Evolutionary conservation across 768 basidiomycete species (phyloP), one percentile per base, ranked within the genome.

Genomic region (Suillus hirtellus): DNA sequence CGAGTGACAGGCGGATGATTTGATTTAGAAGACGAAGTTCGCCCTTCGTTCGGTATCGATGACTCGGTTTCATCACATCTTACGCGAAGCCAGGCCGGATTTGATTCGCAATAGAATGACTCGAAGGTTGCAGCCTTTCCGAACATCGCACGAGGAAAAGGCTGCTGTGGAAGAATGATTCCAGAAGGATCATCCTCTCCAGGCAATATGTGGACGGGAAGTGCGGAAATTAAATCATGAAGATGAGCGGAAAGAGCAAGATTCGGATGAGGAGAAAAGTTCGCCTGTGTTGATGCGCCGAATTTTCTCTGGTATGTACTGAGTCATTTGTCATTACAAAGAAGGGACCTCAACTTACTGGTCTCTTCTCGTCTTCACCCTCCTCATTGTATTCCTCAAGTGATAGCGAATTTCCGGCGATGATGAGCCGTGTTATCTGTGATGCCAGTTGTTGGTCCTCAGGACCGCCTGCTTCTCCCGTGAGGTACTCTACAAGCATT

Each of bases 61-160:
- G 61, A 42, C 37, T 60, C 56, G 37, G 60, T 60, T 55, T 66
- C 62, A 63, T 77, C 72, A 31, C 83, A 79, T 66, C 77, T 82
- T 24, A 97, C 69, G 60, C 86, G 86, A 56, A 97, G 77, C 81
- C 94, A 98, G 46, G 86, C 85, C 17, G 97, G 97, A 71, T 99
- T 99, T 11, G 94, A 95, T 76, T 92, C 90, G 69, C 88, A 88
- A 24, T 78, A 76, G 71, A 98, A 92, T 6, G 85, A 83, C 34
- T 85, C 78, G 61, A 84, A 86, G 38, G 78, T 79, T 62, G 84
- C 81, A 63, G 76, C 74, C 37, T 80, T 78, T 62, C 93, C 87
- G 65, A 99, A 90, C 90, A 99, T 95, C 7, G 93, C 90, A 38
- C 89, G 86, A 55, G 97, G 97, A 67, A 99, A 84, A 0, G 93